A percentile compares a stretch with the other conserved stretches of the same genome.
Conservation (phyloP, 1,284 basidiomycete species). For the Ganoderma resinaceum region DNA sequence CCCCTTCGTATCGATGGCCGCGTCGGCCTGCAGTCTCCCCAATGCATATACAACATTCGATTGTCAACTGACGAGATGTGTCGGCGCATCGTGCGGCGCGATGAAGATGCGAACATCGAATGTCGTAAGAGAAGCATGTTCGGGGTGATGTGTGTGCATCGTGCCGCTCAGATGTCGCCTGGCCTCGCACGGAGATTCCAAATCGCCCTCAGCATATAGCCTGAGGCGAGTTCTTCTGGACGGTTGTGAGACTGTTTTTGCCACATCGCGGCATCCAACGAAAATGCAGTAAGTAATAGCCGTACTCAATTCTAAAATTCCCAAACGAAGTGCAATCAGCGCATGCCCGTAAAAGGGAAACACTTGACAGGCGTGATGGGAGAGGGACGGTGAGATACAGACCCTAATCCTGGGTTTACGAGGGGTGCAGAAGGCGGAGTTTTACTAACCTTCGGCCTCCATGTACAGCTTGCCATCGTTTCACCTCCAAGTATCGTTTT, state of each 20-base stretch:
- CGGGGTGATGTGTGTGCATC: background rate
- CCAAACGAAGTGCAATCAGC: too few species aligned
- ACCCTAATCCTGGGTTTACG: too few species aligned
- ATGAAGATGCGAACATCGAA: background rate
- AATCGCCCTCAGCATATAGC: background rate
- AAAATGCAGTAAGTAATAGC: too few species aligned
- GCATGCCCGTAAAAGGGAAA: too few species aligned
- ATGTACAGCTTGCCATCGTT: too few species aligned
- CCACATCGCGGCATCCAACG: too few species aligned
- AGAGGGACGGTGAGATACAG: too few species aligned
- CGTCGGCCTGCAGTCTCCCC: conserved; percentile 18
- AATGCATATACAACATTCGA: conserved; percentile 13
- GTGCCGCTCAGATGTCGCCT: background rate
- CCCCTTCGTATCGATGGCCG: conserved; percentile 28
- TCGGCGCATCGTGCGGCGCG: conserved; percentile 4
- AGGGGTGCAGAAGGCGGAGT: too few species aligned
- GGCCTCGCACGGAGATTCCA: background rate
- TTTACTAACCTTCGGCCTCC: too few species aligned
- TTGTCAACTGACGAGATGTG: conserved; percentile 5
- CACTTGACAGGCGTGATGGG: too few species aligned
- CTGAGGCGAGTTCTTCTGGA: background rate
- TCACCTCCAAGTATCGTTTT: too few species aligned
- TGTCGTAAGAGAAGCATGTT: background rate
- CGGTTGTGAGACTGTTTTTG: background rate
- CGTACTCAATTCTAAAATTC: too few species aligned